Evolutionary conservation across 2,329 filamentous ascomycete genomes (phyloP), one percentile per base, ranked within the genome.

Genomic region (Celoporthe dispersa): DNA sequence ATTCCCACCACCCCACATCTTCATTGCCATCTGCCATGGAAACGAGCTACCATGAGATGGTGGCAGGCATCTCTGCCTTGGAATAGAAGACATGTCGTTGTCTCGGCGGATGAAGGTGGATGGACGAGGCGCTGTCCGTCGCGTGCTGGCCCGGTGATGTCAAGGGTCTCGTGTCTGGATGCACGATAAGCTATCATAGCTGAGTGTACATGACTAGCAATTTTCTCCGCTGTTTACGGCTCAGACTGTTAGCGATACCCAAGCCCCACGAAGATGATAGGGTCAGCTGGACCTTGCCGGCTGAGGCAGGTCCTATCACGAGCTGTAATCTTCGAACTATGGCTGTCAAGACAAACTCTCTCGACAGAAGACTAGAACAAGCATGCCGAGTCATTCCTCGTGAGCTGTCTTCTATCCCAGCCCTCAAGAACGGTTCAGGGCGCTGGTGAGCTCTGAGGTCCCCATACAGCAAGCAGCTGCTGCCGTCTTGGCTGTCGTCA

Each of bases 281-380:
- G 64, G 51, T 66, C 64, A 66, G 64, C 53, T 66, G 64, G 63
- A 37, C 64, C 35, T 65, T 55, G 63, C 63, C 63, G 31, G 53
- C 63, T 65, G 63, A 37, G 63, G 63, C 63, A 65, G 63, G 63
- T 65, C 63, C 63, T 65, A 65, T 65, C 63, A 60, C 64, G 53
- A 66, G 35, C 37, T 60, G 55, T 31, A 25, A 31, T 25, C 28
- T 57, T 59, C 53, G 44, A 9, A 37, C 53, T 33, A n/a, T 16
- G 33, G 48, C n/a, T 33, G 16, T 35, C 4, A 55, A n/a, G n/a
- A n/a, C 44, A 66, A 14, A 31, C 44, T 48, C 44, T 31, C 60
- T 22, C 60, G 19, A 16, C 12, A 16, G 12, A 22, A 60, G 53
- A 44, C 53, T n/a, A 19, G 8, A 48, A 22, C n/a, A 9, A 64